Conservation (phyloP, 768 basidiomycete species). For the Russula griseocarnosa region DNA sequence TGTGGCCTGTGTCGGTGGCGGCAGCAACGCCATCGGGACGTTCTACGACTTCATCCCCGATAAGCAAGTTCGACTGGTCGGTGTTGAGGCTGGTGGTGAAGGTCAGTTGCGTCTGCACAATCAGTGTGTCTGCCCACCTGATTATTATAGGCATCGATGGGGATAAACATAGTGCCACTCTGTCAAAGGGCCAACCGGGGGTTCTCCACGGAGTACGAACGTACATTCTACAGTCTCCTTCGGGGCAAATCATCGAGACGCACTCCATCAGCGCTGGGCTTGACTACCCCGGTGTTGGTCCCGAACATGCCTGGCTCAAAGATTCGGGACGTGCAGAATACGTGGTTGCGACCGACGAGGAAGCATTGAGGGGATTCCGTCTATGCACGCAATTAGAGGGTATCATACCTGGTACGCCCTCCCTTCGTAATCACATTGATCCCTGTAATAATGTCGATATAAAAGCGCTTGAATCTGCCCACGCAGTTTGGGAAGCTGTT, state of each 20-base stretch:
- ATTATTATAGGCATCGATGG: constrained; percentile 65
- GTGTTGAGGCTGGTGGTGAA: constrained; percentile 97
- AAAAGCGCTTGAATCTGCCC: constrained; percentile 87
- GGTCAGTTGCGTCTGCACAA: constrained; percentile 44
- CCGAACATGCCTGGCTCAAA: constrained; percentile 97
- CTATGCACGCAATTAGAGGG: constrained; percentile 90
- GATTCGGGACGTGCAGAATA: constrained; percentile 93
- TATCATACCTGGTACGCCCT: constrained; percentile 81
- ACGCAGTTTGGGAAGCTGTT: constrained; percentile 92
- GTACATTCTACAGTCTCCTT: constrained; percentile 83
- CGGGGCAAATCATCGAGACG: constrained; percentile 94
- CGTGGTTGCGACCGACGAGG: constrained; percentile 87
- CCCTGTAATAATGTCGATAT: constrained; percentile 16
- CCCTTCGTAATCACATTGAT: background rate
- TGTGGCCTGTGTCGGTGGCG: constrained; percentile 96
- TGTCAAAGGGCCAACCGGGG: constrained; percentile 86
- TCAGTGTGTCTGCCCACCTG: background rate
- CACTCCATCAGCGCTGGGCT: constrained; percentile 96
- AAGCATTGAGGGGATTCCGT: constrained; percentile 89
- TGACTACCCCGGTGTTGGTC: constrained; percentile 96
- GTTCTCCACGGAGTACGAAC: constrained; percentile 96
- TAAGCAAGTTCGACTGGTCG: constrained; percentile 77
- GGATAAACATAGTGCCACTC: constrained; percentile 85
- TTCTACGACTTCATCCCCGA: constrained; percentile 97
- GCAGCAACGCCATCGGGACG: constrained; percentile 95